These are phyloP conservation scores for Groenewaldozyma auringiensis DNA, from an alignment of 1,139 yeast genomes.

Conservation along the genomic window DNA sequence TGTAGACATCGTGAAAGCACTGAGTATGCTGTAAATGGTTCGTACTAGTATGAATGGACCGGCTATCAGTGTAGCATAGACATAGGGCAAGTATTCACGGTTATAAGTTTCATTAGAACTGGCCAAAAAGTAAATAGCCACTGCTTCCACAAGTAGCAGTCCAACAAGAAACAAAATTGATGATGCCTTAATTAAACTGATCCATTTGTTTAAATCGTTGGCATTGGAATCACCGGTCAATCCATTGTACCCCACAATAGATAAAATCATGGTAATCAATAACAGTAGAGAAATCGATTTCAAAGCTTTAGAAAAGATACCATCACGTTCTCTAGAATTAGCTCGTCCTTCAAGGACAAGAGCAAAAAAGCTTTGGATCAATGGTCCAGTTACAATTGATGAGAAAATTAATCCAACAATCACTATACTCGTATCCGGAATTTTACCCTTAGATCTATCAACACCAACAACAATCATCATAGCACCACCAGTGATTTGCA, in stretches of 20 bases:
- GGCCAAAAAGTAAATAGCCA: slow-evolving; percentile 7
- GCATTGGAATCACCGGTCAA: slow-evolving; percentile 5
- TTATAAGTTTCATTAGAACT: slow-evolving; percentile 8
- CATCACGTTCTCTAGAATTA: neutral
- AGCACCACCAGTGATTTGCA: slow-evolving; percentile 12
- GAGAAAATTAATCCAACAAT: slow-evolving; percentile 12
- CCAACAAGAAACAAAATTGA: slow-evolving; percentile 9
- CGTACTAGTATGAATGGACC: slow-evolving; percentile 12
- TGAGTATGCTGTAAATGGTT: slow-evolving; percentile 8
- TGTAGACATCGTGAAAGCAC: slow-evolving; percentile 10
- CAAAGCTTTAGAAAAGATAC: neutral
- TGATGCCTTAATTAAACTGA: slow-evolving; percentile 9
- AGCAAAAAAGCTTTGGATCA: slow-evolving; percentile 12
- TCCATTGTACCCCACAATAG: slow-evolving; percentile 10
- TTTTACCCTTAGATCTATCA: slow-evolving; percentile 6
- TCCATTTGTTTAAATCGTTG: slow-evolving; percentile 5
- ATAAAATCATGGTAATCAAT: slow-evolving; percentile 8
- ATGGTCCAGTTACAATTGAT: slow-evolving; percentile 14
- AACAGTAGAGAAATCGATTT: slow-evolving; percentile 4
- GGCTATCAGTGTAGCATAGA: slow-evolving; percentile 6
- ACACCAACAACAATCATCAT: slow-evolving; percentile 10
- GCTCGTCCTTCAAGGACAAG: slow-evolving; percentile 9
- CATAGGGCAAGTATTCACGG: slow-evolving; percentile 7
- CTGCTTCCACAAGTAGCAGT: slow-evolving; percentile 6
- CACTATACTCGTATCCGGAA: slow-evolving; percentile 10